Evolutionary conservation across 1,284 basidiomycete species (phyloP), one percentile per base, ranked within the genome.

Genomic region (Leccinum fallax): DNA sequence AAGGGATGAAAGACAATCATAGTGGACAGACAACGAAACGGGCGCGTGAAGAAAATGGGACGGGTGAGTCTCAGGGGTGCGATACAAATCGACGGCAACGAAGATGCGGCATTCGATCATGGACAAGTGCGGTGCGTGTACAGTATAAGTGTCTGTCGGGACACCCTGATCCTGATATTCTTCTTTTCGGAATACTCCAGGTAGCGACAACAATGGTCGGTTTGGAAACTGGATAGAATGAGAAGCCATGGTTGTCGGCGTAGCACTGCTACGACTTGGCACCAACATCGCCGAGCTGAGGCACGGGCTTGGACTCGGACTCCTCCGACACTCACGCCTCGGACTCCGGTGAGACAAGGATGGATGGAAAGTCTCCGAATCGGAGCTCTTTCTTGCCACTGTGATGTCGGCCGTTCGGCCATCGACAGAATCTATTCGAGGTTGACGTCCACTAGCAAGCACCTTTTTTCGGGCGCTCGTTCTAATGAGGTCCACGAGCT

Each of bases 391-490:
- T 85, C 62, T 75, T 77, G 32, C 32, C 32, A 32, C n/a, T n/a
- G 32, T 32, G 53, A 79, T 57, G 1, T 76, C 69, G 15, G 66
- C 72, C 6, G 71, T 69, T 15, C 66, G 72, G 61, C 63, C 74
- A 54, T 57, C 64, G 56, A 71, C 76, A 11, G 73, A 73, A 59
- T 74, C 75, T 2, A 87, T 72, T 32, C 82, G 80, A 5, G 90
- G 92, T 66, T 92, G 93, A 53, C 88, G 80, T 11, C 90, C 91
- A 63, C 89, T 91, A 63, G 90, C 90, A 30, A 93, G 75, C 21
- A 93, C 89, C 68, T 87, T 89, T 75, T 92, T 93, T 48, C 89
- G 80, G 19, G 91, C 91, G 64, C 89, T 92, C 85, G 90, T 86
- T 2, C 90, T 88, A 3, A 93, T 84, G 69, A 89, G 92, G 67